Evolutionary conservation across 257 asterid species (phyloP), one percentile per base, ranked within the genome.

Genomic region (Cinchona pubescens): DNA sequence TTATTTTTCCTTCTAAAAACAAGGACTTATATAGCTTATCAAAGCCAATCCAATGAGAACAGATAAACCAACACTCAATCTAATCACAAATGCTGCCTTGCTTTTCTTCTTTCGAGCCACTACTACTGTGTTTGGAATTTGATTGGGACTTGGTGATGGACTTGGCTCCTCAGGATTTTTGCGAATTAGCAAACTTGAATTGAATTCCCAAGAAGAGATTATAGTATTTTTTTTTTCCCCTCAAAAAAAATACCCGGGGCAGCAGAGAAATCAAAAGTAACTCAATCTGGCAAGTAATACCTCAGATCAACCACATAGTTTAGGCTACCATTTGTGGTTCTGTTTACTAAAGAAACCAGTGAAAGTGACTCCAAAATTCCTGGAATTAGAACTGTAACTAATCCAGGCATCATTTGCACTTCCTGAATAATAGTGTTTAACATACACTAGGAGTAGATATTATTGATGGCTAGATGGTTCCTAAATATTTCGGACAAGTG

Each of bases 171-270:
- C 4, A 42, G 25, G n/a, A 40, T 71, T 23, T 58, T 55, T 23
- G 11, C 56, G 55, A 46, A 60, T 51, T 45, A 32, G 14, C 71
- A 84, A 46, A 61, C 66, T 82, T 0, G 88, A 87, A 48, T 40
- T 67, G 79, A 84, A 88, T 9, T 67, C 81, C 92, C 92, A 88
- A 3, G 90, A 88, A n/a, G 21, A 23, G 10, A 88, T n/a, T n/a
- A n/a, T n/a, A n/a, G n/a, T 71, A 25, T n/a, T 78, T 48, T 84
- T 75, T 11, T 59, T 74, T n/a, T n/a, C n/a, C n/a, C n/a, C 77
- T 80, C 78, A 4, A 51, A 51, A 32, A 25, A 62, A 25, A 2
- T 3, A 15, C 92, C 92, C 0, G 88, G 86, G 2, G 87, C 75
- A 16, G 89, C 87, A 2, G 90, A 81, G 65, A 88, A 78, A 7